phyloP scores from a whole-genome alignment of 1,139 yeast species.

The Blastobotrys buckinghamii region DNA sequence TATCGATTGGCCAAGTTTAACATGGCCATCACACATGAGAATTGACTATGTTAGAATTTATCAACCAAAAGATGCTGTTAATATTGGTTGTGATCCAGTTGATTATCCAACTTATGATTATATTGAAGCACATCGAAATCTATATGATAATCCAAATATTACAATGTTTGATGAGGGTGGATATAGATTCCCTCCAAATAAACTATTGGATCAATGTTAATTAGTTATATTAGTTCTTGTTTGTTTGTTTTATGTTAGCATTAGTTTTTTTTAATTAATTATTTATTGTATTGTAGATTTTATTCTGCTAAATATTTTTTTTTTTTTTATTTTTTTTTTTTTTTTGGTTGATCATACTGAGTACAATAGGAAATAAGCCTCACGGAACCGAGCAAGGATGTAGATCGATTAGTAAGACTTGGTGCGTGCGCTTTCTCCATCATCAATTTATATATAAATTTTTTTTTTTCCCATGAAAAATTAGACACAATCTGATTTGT shows the following conservation, averaged over 20 bases:
- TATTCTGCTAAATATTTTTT: too few species aligned
- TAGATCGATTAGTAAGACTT: too few species aligned
- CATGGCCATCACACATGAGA: conserved; percentile 62
- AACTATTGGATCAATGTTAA: conserved; percentile 36
- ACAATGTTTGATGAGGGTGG: conserved; percentile 68
- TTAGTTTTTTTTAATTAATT: not conserved
- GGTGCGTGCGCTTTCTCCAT: too few species aligned
- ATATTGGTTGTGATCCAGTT: conserved; percentile 68
- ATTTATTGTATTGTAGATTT: not conserved
- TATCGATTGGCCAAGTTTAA: conserved; percentile 66
- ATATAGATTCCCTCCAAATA: conserved; percentile 54
- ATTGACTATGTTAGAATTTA: conserved; percentile 75
- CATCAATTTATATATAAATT: too few species aligned
- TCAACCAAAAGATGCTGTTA: conserved; percentile 52
- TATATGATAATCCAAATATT: conserved; percentile 56
- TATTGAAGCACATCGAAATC: conserved; percentile 55
- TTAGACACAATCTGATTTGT: too few species aligned
- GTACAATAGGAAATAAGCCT: too few species aligned
- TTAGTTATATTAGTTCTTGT: not conserved
- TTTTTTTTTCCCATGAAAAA: too few species aligned
- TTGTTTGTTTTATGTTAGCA: not conserved
- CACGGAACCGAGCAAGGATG: too few species aligned
- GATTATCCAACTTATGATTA: conserved; percentile 71
- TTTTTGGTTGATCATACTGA: too few species aligned
- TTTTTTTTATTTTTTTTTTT: too few species aligned